Percentiles rank a stretch among this genome's conserved stretches.
These are phyloP conservation scores for Zymoseptoria brevis DNA, from an alignment of 2,329 filamentous ascomycete genomes.

Conservation along the genomic window DNA sequence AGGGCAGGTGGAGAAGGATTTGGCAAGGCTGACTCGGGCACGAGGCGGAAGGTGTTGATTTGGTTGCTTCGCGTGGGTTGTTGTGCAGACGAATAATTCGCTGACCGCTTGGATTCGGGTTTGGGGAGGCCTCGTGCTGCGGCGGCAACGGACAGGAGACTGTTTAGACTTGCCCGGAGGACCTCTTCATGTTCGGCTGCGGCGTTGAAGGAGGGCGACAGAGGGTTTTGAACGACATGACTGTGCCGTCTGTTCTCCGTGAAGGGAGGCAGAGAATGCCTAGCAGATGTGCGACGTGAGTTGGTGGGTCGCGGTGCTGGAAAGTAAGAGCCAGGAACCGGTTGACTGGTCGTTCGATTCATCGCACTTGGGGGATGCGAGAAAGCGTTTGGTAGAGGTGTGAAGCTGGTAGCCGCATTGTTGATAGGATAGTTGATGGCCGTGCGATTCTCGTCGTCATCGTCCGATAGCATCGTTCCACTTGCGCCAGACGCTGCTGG, in stretches of 20 bases:
- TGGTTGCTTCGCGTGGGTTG: slow-evolving; percentile 34
- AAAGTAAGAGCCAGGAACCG: slow-evolving; percentile 40
- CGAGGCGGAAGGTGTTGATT: slow-evolving; percentile 48
- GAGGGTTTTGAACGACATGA: slow-evolving; percentile 56
- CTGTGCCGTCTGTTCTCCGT: slow-evolving; percentile 33
- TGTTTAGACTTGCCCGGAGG: slow-evolving; percentile 85
- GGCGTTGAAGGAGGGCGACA: slow-evolving; percentile 67
- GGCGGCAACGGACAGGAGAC: slow-evolving; percentile 86
- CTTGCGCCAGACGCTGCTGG: slow-evolving; percentile 36
- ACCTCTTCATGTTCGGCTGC: slow-evolving; percentile 76
- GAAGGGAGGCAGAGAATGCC: slow-evolving; percentile 30
- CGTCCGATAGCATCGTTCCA: slow-evolving; percentile 22
- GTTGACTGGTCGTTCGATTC: slow-evolving; percentile 42
- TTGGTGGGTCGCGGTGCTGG: slow-evolving; percentile 29
- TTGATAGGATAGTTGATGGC: slow-evolving; percentile 59
- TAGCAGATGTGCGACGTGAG: slow-evolving; percentile 15
- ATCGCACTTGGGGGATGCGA: slow-evolving; percentile 64
- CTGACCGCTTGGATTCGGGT: slow-evolving; percentile 29
- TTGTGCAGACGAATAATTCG: slow-evolving; percentile 13
- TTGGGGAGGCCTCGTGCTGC: slow-evolving; percentile 78
- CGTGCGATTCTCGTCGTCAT: slow-evolving; percentile 72
- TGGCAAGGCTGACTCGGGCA: slow-evolving; percentile 50
- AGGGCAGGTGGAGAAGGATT: slow-evolving; percentile 20
- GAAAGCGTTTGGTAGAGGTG: slow-evolving; percentile 86
- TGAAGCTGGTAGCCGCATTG: slow-evolving; percentile 53